These are phyloP conservation scores for Pisolithus thermaeus DNA, from an alignment of 1,284 basidiomycete species.

Conservation along the genomic window DNA sequence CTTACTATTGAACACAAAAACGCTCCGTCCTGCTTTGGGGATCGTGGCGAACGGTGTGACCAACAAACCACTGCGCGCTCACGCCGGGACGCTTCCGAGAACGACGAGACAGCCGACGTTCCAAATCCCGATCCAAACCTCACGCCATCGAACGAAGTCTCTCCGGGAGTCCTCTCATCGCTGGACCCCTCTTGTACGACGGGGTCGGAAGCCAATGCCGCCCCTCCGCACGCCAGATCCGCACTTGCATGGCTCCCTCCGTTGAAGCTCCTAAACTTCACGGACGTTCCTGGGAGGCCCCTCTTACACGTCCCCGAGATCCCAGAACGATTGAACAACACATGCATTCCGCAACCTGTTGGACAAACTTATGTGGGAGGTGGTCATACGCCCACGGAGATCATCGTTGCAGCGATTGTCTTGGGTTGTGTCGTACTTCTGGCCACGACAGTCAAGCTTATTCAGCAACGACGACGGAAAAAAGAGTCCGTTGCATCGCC, in stretches of 20 bases:
- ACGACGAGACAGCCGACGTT: conserved; percentile 34
- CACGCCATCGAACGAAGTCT: conserved; percentile 12
- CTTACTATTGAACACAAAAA: too few relatives aligned
- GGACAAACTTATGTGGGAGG: conserved; percentile 3
- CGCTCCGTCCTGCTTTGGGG: conserved; percentile 1
- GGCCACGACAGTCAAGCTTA: conserved; percentile 43
- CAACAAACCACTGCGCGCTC: not conserved
- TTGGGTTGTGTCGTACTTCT: conserved; percentile 53
- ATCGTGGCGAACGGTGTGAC: conserved; percentile 6
- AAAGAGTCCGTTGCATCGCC: conserved; percentile 58
- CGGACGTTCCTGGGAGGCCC: conserved; percentile 13
- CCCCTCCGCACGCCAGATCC: conserved; percentile 12
- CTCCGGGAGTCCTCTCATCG: conserved; percentile 1
- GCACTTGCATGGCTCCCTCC: conserved; percentile 26
- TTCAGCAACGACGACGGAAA: conserved; percentile 43
- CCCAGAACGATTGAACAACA: conserved; percentile 1
- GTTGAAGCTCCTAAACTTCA: conserved; percentile 24
- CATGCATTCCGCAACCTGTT: conserved; percentile 1
- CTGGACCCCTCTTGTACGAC: conserved; percentile 4
- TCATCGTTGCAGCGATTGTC: conserved; percentile 53
- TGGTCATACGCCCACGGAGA: conserved; percentile 28
- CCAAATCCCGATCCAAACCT: conserved; percentile 54
- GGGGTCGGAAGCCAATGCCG: conserved; percentile 4
- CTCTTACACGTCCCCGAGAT: conserved; percentile 12
- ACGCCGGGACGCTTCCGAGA: conserved; percentile 9